Conservation (phyloP, 495 filamentous ascomycete genomes). For the Parmelia sp. region DNA sequence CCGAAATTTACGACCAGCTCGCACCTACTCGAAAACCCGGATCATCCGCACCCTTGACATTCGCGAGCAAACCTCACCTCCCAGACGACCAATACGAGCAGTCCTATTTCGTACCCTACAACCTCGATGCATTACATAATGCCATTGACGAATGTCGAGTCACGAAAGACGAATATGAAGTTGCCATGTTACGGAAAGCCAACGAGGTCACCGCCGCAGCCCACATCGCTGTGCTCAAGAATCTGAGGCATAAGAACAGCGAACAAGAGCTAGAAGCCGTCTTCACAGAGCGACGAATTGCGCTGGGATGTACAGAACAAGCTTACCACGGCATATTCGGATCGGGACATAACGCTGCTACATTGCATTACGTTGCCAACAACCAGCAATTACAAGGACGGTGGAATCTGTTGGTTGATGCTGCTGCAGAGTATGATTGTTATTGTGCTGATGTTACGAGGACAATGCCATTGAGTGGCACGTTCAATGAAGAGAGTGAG, state of each 20-base stretch:
- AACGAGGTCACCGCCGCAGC: constrained; percentile 69
- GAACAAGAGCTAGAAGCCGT: constrained; percentile 78
- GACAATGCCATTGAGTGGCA: constrained; percentile 65
- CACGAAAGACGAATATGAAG: constrained; percentile 75
- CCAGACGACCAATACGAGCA: constrained; percentile 17
- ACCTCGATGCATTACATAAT: constrained; percentile 37
- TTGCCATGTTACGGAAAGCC: constrained; percentile 68
- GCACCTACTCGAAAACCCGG: constrained; percentile 31
- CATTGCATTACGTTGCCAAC: constrained; percentile 81
- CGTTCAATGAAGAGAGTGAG: constrained; percentile 55
- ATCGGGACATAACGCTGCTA: constrained; percentile 68
- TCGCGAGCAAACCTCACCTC: constrained; percentile 27
- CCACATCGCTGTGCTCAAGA: constrained; percentile 59
- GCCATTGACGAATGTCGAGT: constrained; percentile 63
- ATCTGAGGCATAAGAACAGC: constrained; percentile 55
- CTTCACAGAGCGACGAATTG: constrained; percentile 64
- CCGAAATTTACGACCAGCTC: constrained; percentile 62
- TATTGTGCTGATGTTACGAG: constrained; percentile 91
- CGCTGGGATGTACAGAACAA: constrained; percentile 65
- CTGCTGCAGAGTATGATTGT: constrained; percentile 74
- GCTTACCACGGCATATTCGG: constrained; percentile 85
- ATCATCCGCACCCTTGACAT: constrained; percentile 27
- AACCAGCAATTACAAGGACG: constrained; percentile 58
- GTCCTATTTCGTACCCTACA: constrained; percentile 11
- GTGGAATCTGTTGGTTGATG: constrained; percentile 76